A percentile compares a stretch with the other conserved stretches of the same genome.
Conservation (phyloP, 352 stramenopile species). For the Stramenopiles sp. region DNA sequence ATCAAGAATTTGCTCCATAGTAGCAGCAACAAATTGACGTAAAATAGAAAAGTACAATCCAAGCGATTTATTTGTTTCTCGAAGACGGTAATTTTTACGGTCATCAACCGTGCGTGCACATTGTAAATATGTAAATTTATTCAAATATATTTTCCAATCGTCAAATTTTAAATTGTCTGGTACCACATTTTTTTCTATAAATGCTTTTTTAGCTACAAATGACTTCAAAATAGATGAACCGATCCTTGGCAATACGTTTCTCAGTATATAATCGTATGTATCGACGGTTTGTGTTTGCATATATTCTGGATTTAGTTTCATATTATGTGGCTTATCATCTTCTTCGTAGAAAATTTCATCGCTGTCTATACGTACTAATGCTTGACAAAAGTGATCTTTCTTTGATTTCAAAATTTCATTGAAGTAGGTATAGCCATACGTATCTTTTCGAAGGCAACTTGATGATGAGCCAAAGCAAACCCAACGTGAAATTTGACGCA, state of each 20-base stretch:
- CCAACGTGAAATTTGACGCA: background rate
- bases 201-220: background rate
- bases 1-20: background rate
- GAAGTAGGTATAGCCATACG: background rate
- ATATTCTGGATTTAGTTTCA: background rate
- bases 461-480: background rate
- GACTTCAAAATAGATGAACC: background rate
- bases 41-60: background rate
- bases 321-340: background rate
- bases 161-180: background rate
- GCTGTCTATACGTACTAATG: background rate
- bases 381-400: background rate
- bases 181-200: background rate
- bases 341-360: background rate
- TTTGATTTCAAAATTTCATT: background rate
- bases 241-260: background rate
- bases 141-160: background rate
- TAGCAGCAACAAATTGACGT: background rate
- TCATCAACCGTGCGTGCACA: background rate
- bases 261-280: background rate
- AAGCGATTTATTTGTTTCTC: no score
- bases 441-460: background rate
- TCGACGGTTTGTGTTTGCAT: background rate
- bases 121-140: background rate
- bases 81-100: background rate